phyloP scores from a whole-genome alignment of 2,329 filamentous ascomycete species.

The Colletotrichum sp. region DNA sequence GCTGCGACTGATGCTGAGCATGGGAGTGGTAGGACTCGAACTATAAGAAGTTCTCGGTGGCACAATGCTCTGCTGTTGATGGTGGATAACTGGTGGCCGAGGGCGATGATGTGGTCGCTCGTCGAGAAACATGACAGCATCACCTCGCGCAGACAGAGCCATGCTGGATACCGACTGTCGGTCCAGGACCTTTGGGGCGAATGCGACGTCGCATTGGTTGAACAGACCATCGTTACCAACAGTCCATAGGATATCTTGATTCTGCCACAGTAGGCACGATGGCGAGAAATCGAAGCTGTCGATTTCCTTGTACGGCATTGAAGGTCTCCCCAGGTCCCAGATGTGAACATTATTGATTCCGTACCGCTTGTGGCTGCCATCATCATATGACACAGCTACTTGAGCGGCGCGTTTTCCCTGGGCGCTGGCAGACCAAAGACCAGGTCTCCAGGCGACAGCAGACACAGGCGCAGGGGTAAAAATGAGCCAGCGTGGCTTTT shows the following conservation, averaged over 20 bases:
- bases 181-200: conserved; percentile 66
- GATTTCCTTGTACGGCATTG: conserved; percentile 70
- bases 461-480: conserved; percentile 64
- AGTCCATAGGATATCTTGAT: conserved; percentile 70
- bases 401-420: conserved; percentile 65
- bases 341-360: conserved; percentile 66
- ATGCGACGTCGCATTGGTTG: conserved; percentile 68
- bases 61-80: conserved; percentile 34
- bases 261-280: conserved; percentile 64
- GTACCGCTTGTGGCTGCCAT: conserved; percentile 55
- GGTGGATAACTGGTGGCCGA: conserved; percentile 40
- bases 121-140: conserved; percentile 66
- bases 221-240: conserved; percentile 66
- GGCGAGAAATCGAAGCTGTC: conserved; percentile 64
- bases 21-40: conserved; percentile 52
- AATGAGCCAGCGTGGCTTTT: conserved; percentile 68
- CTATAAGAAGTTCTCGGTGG: conserved; percentile 46
- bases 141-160: conserved; percentile 63
- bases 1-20: conserved; percentile 62
- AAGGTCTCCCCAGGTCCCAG: conserved; percentile 71
- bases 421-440: conserved; percentile 67
- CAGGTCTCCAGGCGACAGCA: conserved; percentile 66
- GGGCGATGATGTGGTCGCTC: conserved; percentile 54
- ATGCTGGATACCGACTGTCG: conserved; percentile 65
- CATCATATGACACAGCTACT: conserved; percentile 66